Evolutionary conservation across 2,329 filamentous ascomycete species (phyloP).

Genomic region (Colletotrichum shisoi): DNA sequence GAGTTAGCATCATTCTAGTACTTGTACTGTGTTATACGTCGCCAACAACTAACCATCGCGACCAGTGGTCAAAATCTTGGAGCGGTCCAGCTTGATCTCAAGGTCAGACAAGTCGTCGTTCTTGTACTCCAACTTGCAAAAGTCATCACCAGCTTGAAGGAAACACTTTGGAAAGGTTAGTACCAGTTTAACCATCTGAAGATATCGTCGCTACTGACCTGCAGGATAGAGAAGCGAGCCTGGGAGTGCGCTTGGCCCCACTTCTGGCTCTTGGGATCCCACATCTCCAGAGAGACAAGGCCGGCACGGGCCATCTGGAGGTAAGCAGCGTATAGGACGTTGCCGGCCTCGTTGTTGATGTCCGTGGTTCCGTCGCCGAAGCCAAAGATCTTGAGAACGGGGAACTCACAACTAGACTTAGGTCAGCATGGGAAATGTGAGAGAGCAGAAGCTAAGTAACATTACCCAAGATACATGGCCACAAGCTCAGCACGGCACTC

Average conservation of each 20-base stretch:
- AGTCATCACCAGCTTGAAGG: conserved; percentile 83
- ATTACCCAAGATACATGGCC: conserved; percentile 75
- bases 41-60: conserved; percentile 63
- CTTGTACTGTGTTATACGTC: background rate
- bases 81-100: conserved; percentile 81
- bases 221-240: conserved; percentile 86
- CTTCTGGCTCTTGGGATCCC: conserved; percentile 88
- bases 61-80: conserved; percentile 84
- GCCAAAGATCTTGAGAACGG: conserved; percentile 88
- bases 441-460: conserved; percentile 17
- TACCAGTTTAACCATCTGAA: background rate
- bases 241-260: conserved; percentile 95
- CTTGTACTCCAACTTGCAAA: conserved; percentile 80
- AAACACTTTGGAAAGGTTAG: conserved; percentile 64
- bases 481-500: conserved; percentile 95
- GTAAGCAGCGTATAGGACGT: conserved; percentile 88
- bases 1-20: conserved; percentile 41
- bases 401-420: conserved; percentile 76
- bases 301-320: conserved; percentile 95
- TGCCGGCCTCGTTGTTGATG: conserved; percentile 78
- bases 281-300: conserved; percentile 86
- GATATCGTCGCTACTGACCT: conserved; percentile 46
- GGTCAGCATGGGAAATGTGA: background rate
- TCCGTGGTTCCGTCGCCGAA: conserved; percentile 80
- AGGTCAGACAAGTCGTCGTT: conserved; percentile 80